Base-by-base conservation (phyloP, 2,329 filamentous ascomycete genomes). In the Cucurbitaria berberidis region DNA sequence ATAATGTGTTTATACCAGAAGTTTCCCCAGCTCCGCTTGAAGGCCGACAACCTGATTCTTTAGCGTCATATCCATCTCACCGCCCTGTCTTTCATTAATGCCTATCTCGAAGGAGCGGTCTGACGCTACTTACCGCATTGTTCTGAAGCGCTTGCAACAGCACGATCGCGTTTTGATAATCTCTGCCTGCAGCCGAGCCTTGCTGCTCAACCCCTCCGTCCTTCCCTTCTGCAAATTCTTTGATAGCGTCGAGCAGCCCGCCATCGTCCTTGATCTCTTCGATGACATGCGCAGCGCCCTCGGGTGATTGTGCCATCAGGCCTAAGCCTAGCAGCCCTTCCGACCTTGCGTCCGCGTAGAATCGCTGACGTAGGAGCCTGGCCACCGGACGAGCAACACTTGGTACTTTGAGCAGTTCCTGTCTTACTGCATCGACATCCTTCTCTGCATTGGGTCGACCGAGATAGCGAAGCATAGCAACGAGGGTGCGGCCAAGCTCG, bases 301-400 rank as follows among this genome's bases (percentile, higher is more conserved):
- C 60, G 0, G 58, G 42, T 7, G 62, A 62, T 42, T 74, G 72
- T 9, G 68, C 70, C 53, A 74, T 64, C 13, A 75, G 48, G 4
- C 72, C 73, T 8, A 75, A 59, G 5, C 73, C 73, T 1, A 75
- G 51, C 11, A 74, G 49, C 0, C 71, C 73, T 58, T 75, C 73
- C 0, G 71, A 70, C 47, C 70, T 64, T 3, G 71, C 71, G 38
- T 73, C 71, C 1, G 69, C 65, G 32, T 68, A 74, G 58, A 74
- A 72, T 5, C 71, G 63, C 48, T 75, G 73, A 1, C 67, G 68
- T 10, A 72, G 61, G 10, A 75, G 65, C n/a, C 60, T 57, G 16
- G 69, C 66, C 2, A 75, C 41, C 1, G 72, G 72, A n/a, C 64
- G 57, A 29, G 68, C 70, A 35, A 75, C 52, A 22, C 64, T 50